Conservation (phyloP, 2,329 filamentous ascomycete species). For the Aspergillus pseudoviridinutans region DNA sequence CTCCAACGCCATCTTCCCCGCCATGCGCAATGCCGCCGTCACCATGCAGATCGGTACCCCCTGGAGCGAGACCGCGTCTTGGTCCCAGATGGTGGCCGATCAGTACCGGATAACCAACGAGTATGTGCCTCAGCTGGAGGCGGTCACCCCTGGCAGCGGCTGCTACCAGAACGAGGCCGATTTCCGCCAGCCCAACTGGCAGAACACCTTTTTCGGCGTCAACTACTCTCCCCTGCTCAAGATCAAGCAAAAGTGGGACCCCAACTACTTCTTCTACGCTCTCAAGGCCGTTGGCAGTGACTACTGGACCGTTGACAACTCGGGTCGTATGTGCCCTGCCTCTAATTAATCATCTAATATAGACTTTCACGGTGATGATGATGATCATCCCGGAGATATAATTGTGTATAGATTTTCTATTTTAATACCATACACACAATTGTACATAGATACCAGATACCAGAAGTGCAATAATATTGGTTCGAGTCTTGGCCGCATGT, state of each 20-base stretch:
- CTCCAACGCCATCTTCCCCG: constrained; percentile 39
- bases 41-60: constrained; percentile 32
- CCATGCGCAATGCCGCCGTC: constrained; percentile 36
- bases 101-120: constrained; percentile 39
- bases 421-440: neutral
- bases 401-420: neutral
- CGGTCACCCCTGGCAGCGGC: constrained; percentile 36
- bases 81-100: constrained; percentile 32
- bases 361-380: neutral
- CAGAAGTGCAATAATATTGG: neutral
- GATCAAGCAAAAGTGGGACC: constrained; percentile 44
- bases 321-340: constrained; percentile 27
- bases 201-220: constrained; percentile 40
- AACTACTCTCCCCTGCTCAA: constrained; percentile 35
- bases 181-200: constrained; percentile 39
- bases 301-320: constrained; percentile 27
- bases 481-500: too few species aligned
- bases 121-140: constrained; percentile 36
- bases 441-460: neutral
- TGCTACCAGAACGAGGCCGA: constrained; percentile 45
- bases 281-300: constrained; percentile 39
- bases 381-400: neutral
- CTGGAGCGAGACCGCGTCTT: constrained; percentile 38
- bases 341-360: neutral
- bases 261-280: constrained; percentile 39